Evolutionary conservation across 139 green algal species (phyloP), one percentile per base, ranked within the genome.

Genomic region (Gonium pectorale): DNA sequence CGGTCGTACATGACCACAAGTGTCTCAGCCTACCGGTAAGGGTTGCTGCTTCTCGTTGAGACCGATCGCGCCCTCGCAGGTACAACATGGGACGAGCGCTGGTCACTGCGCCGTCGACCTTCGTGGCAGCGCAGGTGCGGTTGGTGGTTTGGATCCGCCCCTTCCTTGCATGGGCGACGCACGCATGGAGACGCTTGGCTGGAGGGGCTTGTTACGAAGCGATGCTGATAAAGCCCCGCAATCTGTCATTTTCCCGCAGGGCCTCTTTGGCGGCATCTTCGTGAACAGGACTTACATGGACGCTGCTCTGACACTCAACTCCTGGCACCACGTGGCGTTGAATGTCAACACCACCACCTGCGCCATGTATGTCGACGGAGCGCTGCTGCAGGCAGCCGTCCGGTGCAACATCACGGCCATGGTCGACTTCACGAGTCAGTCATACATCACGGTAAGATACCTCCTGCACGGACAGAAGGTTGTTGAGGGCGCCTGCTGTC

Each of bases 241-340:
- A 15, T 11, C 13, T 33, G 17, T 64, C 56, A 21, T 54, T 17
- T 38, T 21, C 21, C n/a, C 24, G 19, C 70, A 79, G 70, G 49
- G 70, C 35, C 21, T 66, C 17, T 64, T 35, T 43, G 22, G 46
- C 43, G 70, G 70, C 31, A 49, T 24, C 0, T 63, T 85, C 19
- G 29, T 75, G 29, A 63, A 60, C 43, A 64, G 37, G 2, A 49
- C 37, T 2, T 24, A 5, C 0, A 8, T 86, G 6, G 31, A 71
- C 5, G 52, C 66, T 3, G 80, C 54, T 1, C 29, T 86, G 3
- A 37, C 33, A 0, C 21, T n/a, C 21, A 29, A 29, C 66, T 19
- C n/a, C 66, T 86, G 80, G 80, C 80, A 86, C 66, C 80, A 86
- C 37, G 67, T 86, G 31, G 49, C 80, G 9, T 67, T 86, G 29